These are phyloP conservation scores for Saturnispora sanitii DNA, from an alignment of 805 yeast species.

Conservation along the genomic window DNA sequence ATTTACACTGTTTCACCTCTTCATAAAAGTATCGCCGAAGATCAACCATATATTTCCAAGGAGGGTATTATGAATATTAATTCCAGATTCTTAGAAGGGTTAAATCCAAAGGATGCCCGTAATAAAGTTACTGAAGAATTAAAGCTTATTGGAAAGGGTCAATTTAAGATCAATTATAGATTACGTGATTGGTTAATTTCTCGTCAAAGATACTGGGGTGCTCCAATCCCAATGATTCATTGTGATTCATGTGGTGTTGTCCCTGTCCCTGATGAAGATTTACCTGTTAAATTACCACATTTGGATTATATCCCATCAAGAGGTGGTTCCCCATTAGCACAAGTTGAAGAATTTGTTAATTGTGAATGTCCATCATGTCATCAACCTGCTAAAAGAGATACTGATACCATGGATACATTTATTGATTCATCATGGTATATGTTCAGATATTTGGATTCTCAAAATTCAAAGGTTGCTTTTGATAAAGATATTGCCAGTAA, in stretches of 20 bases:
- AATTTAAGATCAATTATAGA: conserved; percentile 41
- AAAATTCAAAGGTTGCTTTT: conserved; percentile 50
- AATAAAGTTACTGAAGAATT: conserved; percentile 35
- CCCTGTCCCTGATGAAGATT: conserved; percentile 79
- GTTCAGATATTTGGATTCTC: conserved; percentile 72
- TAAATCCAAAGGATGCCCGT: conserved; percentile 42
- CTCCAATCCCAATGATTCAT: conserved; percentile 92
- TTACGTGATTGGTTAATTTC: conserved; percentile 92
- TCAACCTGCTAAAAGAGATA: conserved; percentile 66
- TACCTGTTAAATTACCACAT: conserved; percentile 76
- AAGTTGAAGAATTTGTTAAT: conserved; percentile 57
- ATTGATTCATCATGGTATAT: conserved; percentile 98
- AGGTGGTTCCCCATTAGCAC: conserved; percentile 60
- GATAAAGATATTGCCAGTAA: conserved; percentile 36
- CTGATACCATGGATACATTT: conserved; percentile 98
- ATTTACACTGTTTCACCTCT: conserved; percentile 38
- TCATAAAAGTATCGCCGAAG: conserved; percentile 6
- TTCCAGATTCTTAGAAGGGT: conserved; percentile 43
- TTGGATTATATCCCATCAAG: conserved; percentile 34
- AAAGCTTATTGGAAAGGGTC: conserved; percentile 32
- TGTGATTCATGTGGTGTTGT: conserved; percentile 82
- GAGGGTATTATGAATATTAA: conserved; percentile 40
- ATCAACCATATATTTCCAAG: conserved; percentile 30
- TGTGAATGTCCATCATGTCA: conserved; percentile 79
- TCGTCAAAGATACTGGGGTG: conserved; percentile 97